phyloP scores from a whole-genome alignment of 179 eudicot species.

The Actinidia chinensis region DNA sequence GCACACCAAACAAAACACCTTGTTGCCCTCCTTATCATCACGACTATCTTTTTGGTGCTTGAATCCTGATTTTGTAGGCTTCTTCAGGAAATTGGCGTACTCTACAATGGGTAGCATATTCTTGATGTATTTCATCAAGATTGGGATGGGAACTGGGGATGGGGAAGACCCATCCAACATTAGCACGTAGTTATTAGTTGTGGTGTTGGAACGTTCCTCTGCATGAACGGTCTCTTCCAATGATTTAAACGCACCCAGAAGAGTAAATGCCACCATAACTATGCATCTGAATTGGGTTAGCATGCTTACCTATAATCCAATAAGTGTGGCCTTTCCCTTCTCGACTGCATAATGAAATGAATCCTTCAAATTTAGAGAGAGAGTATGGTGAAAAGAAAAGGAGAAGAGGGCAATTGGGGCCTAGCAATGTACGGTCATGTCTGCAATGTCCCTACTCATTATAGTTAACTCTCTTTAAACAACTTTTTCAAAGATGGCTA shows the following conservation, averaged over 20 bases:
- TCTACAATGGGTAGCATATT: conserved; percentile 20
- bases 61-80: too few species aligned
- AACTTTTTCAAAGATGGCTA: too few species aligned
- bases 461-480: too few species aligned
- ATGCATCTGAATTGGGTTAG: conserved; percentile 18
- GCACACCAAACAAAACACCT: conserved; percentile 20
- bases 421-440: too few species aligned
- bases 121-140: conserved; percentile 29
- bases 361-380: neutral
- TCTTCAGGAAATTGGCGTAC: neutral
- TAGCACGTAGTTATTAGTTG: neutral
- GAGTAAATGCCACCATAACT: conserved; percentile 19
- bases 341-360: too few species aligned
- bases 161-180: conserved; percentile 26
- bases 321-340: conserved; percentile 6
- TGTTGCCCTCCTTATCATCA: too few species aligned
- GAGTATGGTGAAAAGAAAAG: neutral
- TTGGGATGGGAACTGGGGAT: conserved; percentile 25
- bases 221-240: conserved; percentile 18
- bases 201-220: neutral
- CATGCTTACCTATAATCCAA: neutral
- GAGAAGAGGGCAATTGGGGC: too few species aligned
- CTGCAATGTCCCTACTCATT: too few species aligned
- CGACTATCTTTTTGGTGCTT: neutral
- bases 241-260: conserved; percentile 28